Base-by-base conservation (phyloP, 371 early-diverging fungal species). In the Apophysomyces elegans region DNA sequence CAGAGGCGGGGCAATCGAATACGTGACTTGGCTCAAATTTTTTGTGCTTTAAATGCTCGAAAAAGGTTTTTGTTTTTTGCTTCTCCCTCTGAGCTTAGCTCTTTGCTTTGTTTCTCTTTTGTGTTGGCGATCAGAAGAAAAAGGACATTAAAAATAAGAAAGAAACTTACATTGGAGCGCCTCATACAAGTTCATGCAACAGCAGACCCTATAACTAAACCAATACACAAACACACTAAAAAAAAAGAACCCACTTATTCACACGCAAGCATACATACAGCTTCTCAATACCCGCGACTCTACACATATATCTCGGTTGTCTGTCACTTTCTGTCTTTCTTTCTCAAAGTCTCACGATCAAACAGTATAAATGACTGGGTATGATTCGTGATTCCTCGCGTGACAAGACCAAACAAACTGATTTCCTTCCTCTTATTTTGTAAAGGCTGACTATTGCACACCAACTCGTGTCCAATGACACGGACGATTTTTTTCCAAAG, bases 391-490 rank as follows among this genome's bases (percentile, higher is more conserved):
- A 50, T 18, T 9, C 32, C 32, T 26, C 32, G 46, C 46, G 13
- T 45, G 13, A 18, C 16, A 1, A 1, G 46, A 45, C 13, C 13
- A 12, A 0, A 45, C 13, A n/a, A 45, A 45, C 46, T 45, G 13
- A 45, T 26, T 26, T 26, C 32, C 32, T 26, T 26, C 32, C 46
- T 45, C 6, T 45, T 45, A 5, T 13, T 45, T 59, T 59, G 5
- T 59, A 45, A 46, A 72, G 73, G 66, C 66, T 72, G 56, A 72
- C 73, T n/a, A 66, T 72, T 44, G 73, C 69, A 60, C 73, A 72
- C 54, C 73, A 72, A 50, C 65, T 56, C 38, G 59, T 50, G 8
- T 44, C 45, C 12, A 61, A 58, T 45, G 45, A 45, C 14, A 61
- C 46, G 9, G 46, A 61, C 18, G 61, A 61, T 43, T 13, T 47